These are phyloP conservation scores for Pythium aristosporum DNA, from an alignment of 352 stramenopile genomes.

Conservation along the genomic window DNA sequence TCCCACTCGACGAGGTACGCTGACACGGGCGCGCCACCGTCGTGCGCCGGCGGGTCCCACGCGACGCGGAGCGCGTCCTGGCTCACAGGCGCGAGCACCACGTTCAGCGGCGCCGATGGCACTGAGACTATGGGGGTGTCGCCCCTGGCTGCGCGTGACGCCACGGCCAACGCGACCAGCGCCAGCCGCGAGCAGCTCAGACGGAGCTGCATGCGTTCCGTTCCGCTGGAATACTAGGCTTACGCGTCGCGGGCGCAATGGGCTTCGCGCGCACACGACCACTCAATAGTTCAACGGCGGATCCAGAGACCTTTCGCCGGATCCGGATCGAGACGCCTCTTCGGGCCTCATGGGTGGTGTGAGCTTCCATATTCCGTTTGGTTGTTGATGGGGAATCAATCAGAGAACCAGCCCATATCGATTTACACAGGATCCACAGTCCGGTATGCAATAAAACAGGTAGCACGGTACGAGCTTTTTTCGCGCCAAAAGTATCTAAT, in stretches of 20 bases:
- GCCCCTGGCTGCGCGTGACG: background rate
- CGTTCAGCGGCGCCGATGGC: constrained; percentile 58
- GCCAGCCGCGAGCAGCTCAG: background rate
- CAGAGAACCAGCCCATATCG: background rate
- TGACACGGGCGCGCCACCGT: constrained; percentile 77
- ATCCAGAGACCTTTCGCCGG: constrained; percentile 7
- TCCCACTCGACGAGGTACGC: constrained; percentile 92
- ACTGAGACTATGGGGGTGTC: constrained; percentile 10
- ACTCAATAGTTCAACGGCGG: background rate
- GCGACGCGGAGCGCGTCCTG: constrained; percentile 65
- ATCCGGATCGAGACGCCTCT: constrained; percentile 6
- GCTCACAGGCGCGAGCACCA: constrained; percentile 63
- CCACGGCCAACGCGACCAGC: background rate
- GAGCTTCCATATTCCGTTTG: background rate
- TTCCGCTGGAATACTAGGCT: background rate
- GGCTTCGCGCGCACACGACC: background rate
- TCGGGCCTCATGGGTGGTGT: background rate
- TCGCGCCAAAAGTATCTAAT: background rate
- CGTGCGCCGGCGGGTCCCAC: constrained; percentile 68
- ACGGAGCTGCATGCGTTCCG: background rate
- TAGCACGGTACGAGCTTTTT: background rate
- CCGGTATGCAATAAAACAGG: background rate
- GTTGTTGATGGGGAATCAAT: background rate
- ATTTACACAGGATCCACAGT: constrained; percentile 3
- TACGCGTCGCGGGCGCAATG: background rate